phyloP scores from a whole-genome alignment of 2,329 filamentous ascomycete species.

The Colletotrichum somersetense region DNA sequence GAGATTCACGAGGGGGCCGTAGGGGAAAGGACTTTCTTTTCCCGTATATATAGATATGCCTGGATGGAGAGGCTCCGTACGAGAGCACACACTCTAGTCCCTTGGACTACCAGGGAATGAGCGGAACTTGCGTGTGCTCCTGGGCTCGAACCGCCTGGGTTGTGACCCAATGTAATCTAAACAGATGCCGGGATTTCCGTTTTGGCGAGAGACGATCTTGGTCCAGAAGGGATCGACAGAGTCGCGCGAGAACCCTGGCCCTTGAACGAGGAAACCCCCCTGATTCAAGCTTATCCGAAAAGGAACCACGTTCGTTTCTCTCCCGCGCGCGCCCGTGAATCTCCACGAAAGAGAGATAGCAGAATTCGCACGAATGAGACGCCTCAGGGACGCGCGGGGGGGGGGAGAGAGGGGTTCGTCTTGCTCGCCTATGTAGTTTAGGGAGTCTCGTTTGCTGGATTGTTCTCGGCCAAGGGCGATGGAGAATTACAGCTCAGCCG shows the following conservation, averaged over 20 bases:
- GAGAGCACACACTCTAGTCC: too few relatives aligned
- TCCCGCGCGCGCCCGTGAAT: not conserved
- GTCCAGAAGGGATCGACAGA: not conserved
- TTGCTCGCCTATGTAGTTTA: conserved; percentile 1
- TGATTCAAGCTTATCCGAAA: not conserved
- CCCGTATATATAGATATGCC: not conserved
- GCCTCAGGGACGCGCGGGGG: not conserved
- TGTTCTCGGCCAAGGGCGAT: conserved; percentile 6
- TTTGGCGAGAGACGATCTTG: not conserved
- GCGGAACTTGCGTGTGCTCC: not conserved
- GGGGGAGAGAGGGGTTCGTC: conserved; percentile 10
- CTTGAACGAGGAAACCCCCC: not conserved
- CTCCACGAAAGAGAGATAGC: not conserved
- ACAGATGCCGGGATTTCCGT: not conserved
- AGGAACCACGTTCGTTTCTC: not conserved
- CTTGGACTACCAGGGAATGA: too few relatives aligned
- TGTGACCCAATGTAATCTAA: not conserved
- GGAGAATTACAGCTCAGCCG: conserved; percentile 6
- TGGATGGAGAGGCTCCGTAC: not conserved
- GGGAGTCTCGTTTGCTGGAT: not conserved
- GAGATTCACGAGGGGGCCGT: not conserved
- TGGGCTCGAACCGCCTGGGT: not conserved
- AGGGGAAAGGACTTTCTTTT: not conserved
- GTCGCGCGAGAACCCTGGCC: not conserved
- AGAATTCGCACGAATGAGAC: conserved; percentile 24